Evolutionary conservation across 345 rosid genomes (phyloP).

Genomic region (Arabis hirsuta): DNA sequence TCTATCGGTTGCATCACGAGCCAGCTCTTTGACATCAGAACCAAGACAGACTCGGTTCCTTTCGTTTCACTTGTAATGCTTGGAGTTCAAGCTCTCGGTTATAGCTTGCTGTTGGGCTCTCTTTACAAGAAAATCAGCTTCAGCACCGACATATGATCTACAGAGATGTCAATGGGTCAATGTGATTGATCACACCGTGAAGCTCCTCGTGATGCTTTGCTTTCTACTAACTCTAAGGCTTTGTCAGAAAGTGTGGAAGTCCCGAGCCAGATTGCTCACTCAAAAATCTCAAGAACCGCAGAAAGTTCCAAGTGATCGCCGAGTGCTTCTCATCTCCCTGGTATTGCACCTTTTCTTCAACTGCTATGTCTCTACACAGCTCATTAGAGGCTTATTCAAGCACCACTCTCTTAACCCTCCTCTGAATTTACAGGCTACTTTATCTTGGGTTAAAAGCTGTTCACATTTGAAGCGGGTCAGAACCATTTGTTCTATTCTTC

Average conservation of each 20-base stretch:
- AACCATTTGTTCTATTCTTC: too few relatives aligned
- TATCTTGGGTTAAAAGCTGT: too few relatives aligned
- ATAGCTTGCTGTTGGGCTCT: conserved; percentile 75
- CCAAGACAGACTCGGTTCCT: conserved; percentile 52
- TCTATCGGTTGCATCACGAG: conserved; percentile 70
- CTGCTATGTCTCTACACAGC: too few relatives aligned
- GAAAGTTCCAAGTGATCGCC: conserved; percentile 68
- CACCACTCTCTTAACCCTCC: too few relatives aligned
- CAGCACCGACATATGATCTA: conserved; percentile 54
- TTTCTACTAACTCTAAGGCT: conserved; percentile 78
- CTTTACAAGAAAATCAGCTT: conserved; percentile 57
- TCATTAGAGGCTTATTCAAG: too few relatives aligned
- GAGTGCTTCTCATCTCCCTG: conserved; percentile 54
- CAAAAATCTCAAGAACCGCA: conserved; percentile 58
- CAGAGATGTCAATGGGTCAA: conserved; percentile 71
- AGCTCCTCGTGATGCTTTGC: conserved; percentile 72
- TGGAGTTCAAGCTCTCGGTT: conserved; percentile 87
- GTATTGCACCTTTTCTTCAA: conserved; percentile 41
- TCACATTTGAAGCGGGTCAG: too few relatives aligned
- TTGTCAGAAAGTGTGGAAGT: conserved; percentile 86
- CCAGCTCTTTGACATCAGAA: conserved; percentile 63
- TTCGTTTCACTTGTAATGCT: conserved; percentile 84
- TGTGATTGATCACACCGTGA: conserved; percentile 70
- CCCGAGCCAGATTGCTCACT: conserved; percentile 59
- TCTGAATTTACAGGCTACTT: too few relatives aligned